Evolutionary conservation across 2,329 filamentous ascomycete genomes (phyloP).

Genomic region (Phialemonium atrogriseum): DNA sequence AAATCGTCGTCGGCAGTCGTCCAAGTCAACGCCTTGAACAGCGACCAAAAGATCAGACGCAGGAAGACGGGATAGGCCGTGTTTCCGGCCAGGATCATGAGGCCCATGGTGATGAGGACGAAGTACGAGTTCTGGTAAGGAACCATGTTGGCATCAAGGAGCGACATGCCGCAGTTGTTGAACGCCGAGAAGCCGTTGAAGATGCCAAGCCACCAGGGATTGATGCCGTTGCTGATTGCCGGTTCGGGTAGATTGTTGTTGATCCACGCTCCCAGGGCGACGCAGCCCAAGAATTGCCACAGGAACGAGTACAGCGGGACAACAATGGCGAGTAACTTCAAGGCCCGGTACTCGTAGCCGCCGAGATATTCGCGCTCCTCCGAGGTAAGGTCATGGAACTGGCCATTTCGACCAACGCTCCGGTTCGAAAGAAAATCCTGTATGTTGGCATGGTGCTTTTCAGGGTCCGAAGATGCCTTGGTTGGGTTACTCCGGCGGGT

Average conservation of each 20-base stretch:
- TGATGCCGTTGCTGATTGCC: constrained; percentile 46
- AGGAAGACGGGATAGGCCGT: constrained; percentile 59
- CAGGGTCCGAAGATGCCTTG: constrained; percentile 1
- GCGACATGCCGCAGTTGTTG: constrained; percentile 63
- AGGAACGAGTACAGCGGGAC: constrained; percentile 52
- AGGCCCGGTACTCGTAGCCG: constrained; percentile 55
- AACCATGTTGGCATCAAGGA: constrained; percentile 58
- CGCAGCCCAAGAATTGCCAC: constrained; percentile 50
- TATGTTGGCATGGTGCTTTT: constrained; percentile 12
- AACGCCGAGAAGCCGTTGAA: constrained; percentile 63
- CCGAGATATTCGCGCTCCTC: constrained; percentile 50
- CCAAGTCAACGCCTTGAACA: constrained; percentile 31
- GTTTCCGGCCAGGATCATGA: constrained; percentile 56
- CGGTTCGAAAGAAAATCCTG: constrained; percentile 25
- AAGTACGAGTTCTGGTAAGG: constrained; percentile 47
- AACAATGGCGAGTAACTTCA: constrained; percentile 48
- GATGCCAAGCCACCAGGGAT: constrained; percentile 60
- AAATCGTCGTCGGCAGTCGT: constrained; percentile 28
- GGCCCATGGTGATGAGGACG: constrained; percentile 43
- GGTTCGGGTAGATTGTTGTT: constrained; percentile 38
- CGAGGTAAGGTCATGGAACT: constrained; percentile 43
- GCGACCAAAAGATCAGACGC: constrained; percentile 48
- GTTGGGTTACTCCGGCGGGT: constrained; percentile 8
- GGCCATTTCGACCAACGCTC: constrained; percentile 40
- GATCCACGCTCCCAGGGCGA: constrained; percentile 57